phyloP scores from a whole-genome alignment of 192 early-diverging fungal genomes.

The Backusella macrospora region DNA sequence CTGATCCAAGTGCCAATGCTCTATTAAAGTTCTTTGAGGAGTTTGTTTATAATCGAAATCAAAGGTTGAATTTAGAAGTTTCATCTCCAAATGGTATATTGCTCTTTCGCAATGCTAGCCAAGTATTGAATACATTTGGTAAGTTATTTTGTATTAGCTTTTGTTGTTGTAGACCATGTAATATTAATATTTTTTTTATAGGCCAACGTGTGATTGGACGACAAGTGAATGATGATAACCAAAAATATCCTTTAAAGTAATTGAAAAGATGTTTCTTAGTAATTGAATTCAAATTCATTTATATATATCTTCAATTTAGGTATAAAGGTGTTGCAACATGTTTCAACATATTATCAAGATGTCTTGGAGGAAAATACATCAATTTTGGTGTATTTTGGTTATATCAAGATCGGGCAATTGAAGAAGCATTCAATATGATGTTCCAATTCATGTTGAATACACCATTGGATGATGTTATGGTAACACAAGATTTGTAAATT shows the following conservation, averaged over 20 bases:
- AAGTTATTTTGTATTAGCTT: neutral
- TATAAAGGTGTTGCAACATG: slow-evolving; percentile 83
- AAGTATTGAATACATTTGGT: slow-evolving; percentile 63
- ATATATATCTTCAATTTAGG: slow-evolving; percentile 17
- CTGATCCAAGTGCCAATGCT: slow-evolving; percentile 65
- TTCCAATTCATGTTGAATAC: slow-evolving; percentile 73
- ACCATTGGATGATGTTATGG: slow-evolving; percentile 75
- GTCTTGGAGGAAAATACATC: slow-evolving; percentile 80
- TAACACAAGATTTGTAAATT: slow-evolving; percentile 17
- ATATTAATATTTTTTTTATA: neutral
- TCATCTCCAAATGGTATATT: slow-evolving; percentile 86
- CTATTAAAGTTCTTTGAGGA: slow-evolving; percentile 80
- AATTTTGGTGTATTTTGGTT: slow-evolving; percentile 89
- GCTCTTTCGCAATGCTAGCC: slow-evolving; percentile 84
- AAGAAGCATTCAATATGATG: slow-evolving; percentile 58
- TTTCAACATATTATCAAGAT: slow-evolving; percentile 69
- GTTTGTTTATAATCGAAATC: slow-evolving; percentile 78
- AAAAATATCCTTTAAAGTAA: slow-evolving; percentile 27
- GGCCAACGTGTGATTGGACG: slow-evolving; percentile 10
- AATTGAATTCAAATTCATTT: neutral
- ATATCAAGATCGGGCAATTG: slow-evolving; percentile 81
- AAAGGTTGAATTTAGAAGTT: slow-evolving; percentile 81
- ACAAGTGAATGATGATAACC: slow-evolving; percentile 13
- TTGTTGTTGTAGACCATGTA: neutral
- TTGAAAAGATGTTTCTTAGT: neutral